phyloP scores from a whole-genome alignment of 2,329 filamentous ascomycete genomes.

The Ascochyta viciae-villosae region DNA sequence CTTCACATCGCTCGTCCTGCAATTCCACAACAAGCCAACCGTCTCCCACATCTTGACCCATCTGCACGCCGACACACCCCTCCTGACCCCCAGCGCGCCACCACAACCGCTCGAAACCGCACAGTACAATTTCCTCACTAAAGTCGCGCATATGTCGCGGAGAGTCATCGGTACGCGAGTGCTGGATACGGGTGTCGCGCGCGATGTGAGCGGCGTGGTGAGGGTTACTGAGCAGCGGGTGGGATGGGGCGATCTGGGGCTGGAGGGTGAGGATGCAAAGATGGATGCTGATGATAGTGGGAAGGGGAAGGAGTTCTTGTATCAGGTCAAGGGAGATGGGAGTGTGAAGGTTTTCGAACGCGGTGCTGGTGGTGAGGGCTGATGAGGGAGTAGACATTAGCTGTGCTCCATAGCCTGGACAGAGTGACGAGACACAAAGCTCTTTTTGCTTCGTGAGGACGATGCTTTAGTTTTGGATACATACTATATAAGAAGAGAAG shows the following conservation, averaged over 20 bases:
- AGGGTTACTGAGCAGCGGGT: conserved; percentile 66
- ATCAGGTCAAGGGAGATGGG: conserved; percentile 80
- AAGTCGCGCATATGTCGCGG: conserved; percentile 77
- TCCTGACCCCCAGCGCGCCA: conserved; percentile 60
- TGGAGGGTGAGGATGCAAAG: conserved; percentile 37
- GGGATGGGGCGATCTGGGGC: conserved; percentile 37
- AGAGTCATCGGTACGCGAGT: conserved; percentile 74
- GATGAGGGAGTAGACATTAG: background rate
- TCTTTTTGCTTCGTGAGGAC: no score
- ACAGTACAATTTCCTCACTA: conserved; percentile 66
- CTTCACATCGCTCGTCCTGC: conserved; percentile 37
- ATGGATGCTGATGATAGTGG: conserved; percentile 21
- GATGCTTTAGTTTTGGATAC: no score
- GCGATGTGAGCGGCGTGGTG: conserved; percentile 88
- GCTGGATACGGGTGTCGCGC: conserved; percentile 86
- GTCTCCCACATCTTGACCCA: conserved; percentile 70
- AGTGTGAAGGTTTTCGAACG: conserved; percentile 84
- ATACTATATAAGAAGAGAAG: no score
- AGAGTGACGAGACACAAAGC: no score
- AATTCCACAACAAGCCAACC: conserved; percentile 57
- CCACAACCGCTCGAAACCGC: conserved; percentile 46
- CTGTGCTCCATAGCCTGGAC: background rate
- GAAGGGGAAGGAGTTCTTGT: conserved; percentile 75
- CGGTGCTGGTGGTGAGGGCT: conserved; percentile 58
- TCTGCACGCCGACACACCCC: conserved; percentile 74